Evolutionary conservation across 306 rosid genomes (phyloP).

Genomic region (Vachellia collinsii): DNA sequence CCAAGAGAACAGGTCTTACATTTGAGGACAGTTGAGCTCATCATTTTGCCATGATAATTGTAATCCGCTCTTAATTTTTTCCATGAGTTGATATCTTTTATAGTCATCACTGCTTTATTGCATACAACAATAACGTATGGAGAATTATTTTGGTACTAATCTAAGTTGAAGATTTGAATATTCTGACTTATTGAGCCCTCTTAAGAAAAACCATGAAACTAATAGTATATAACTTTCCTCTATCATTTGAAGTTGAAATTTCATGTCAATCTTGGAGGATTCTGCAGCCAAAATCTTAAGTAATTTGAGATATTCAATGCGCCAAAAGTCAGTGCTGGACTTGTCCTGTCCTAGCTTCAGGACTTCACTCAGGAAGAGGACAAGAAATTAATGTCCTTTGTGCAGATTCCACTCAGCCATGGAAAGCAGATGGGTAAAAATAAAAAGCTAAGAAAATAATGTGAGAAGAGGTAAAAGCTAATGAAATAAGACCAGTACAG

Average conservation of each 20-base stretch:
- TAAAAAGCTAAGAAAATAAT: no score
- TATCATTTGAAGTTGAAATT: neutral
- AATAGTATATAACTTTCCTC: neutral
- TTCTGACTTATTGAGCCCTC: neutral
- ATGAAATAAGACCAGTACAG: no score
- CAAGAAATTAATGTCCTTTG: no score
- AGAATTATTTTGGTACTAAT: slow-evolving; percentile 30
- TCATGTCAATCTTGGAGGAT: neutral
- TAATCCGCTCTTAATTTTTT: slow-evolving; percentile 17
- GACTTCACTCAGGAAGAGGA: neutral
- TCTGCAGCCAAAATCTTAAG: neutral
- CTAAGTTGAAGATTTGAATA: slow-evolving; percentile 14
- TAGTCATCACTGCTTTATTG: neutral
- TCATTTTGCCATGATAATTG: slow-evolving; percentile 36
- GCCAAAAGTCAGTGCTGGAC: neutral
- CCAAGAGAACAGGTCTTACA: slow-evolving; percentile 41
- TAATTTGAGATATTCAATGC: neutral
- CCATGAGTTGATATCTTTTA: slow-evolving; percentile 23
- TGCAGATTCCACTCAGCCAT: no score
- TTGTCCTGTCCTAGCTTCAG: neutral
- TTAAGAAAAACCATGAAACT: neutral
- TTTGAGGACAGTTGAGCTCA: slow-evolving; percentile 49
- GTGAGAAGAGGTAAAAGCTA: no score
- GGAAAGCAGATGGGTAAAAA: no score
- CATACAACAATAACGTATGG: neutral